Base-by-base conservation (phyloP, 352 stramenopile genomes). In the Globisporangium nunn region DNA sequence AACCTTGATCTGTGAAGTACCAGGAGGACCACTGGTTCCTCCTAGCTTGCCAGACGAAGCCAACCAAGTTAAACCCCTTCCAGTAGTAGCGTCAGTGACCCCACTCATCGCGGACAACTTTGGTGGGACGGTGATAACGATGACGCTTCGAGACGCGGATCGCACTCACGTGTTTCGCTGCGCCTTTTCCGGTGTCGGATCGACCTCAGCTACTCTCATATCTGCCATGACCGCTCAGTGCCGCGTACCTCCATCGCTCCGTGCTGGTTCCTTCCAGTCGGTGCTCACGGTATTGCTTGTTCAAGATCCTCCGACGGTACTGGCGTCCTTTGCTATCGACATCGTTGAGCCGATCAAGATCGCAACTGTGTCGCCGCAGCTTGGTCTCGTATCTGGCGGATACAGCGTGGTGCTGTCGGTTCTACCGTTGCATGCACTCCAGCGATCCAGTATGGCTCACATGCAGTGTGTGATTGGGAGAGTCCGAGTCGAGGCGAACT, bases 391-490 rank as follows among this genome's bases (percentile, higher is more conserved):
- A 5, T 29, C 45, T 29, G 58, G 52, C 5, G 52, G 52, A 18
- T 63, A 58, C 33, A 28, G 50, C 37, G 28, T 63, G 33, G 44
- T 35, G 18, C 10, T 63, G 2, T 30, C 28, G 39, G 48, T 14
- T 7, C 12, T 15, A 4, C 56, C 52, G 23, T 57, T 54, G 4
- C 31, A 43, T n/a, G 3, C 63, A 10, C 23, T 58, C 18, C 35
- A 41, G 28, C 41, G 11, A 10, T n/a, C 40, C 3, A 6, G 7
- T 1, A 17, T 49, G 55, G 33, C 11, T 17, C 31, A n/a, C 1
- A 35, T 83, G 23, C 49, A 66, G 50, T 83, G 74, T 28, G 60
- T 56, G 7, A 57, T 83, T 48, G 74, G 74, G 6, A 40, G 37
- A 35, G 52, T 44, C 5, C 47, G 61, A 44, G 56, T 29, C 29